Evolutionary conservation across 768 basidiomycete species (phyloP).

Genomic region (Dacryopinax spathularia): DNA sequence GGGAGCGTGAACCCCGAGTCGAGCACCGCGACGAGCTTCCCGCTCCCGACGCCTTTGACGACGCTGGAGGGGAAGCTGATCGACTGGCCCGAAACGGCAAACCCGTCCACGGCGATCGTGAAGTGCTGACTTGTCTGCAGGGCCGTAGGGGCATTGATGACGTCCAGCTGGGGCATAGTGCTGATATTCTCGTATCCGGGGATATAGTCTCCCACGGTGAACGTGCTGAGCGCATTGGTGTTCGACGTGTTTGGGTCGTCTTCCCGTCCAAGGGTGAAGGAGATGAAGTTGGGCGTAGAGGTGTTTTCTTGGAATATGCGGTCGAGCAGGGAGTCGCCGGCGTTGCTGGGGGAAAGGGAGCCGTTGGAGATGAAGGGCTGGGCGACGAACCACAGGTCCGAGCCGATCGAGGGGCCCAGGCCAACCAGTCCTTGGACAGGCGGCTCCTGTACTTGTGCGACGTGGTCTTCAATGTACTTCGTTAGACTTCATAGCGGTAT

Average conservation of each 20-base stretch:
- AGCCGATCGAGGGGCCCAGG: conserved; percentile 59
- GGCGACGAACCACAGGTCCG: conserved; percentile 38
- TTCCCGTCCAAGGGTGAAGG: conserved; percentile 49
- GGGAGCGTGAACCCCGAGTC: conserved; percentile 37
- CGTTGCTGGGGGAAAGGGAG: not conserved
- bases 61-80: conserved; percentile 44
- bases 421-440: conserved; percentile 62
- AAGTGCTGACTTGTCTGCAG: conserved; percentile 50
- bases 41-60: conserved; percentile 48
- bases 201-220: conserved; percentile 53
- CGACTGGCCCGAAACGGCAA: conserved; percentile 56
- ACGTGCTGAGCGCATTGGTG: conserved; percentile 39
- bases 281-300: conserved; percentile 47
- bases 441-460: conserved; percentile 13
- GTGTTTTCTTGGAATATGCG: conserved; percentile 49
- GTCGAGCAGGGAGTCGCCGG: conserved; percentile 47
- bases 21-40: conserved; percentile 57
- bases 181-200: conserved; percentile 48
- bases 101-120: conserved; percentile 51
- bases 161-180: conserved; percentile 44
- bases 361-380: not conserved
- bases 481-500: conserved; percentile 51
- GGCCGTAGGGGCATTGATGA: conserved; percentile 31
- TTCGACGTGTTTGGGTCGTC: conserved; percentile 39
- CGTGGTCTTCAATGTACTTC: conserved; percentile 29